phyloP scores from a whole-genome alignment of 768 basidiomycete species.

The Scleroderma bovista region DNA sequence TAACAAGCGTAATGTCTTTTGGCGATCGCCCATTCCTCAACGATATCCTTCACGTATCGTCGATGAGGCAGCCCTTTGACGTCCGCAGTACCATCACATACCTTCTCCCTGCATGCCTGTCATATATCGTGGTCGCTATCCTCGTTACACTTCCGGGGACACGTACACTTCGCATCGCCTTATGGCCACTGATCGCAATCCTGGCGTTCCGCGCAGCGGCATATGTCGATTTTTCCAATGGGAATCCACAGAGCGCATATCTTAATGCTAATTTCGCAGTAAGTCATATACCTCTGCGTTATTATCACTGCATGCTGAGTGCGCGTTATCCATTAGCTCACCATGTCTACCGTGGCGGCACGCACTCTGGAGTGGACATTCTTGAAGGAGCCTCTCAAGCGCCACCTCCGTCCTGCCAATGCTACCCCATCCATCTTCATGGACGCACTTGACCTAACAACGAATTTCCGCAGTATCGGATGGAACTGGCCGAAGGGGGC shows the following conservation, averaged over 20 bases:
- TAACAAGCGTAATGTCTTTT: too few relatives aligned
- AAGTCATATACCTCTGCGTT: neutral
- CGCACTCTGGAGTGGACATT: slow-evolving; percentile 17
- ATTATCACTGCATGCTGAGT: neutral
- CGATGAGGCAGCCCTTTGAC: slow-evolving; percentile 24
- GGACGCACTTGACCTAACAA: slow-evolving; percentile 46
- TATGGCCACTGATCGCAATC: slow-evolving; percentile 42
- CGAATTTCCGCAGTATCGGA: slow-evolving; percentile 49
- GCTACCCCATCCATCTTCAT: slow-evolving; percentile 1
- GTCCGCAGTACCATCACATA: slow-evolving; percentile 28
- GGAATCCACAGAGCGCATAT: neutral
- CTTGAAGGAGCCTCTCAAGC: slow-evolving; percentile 8
- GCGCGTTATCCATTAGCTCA: slow-evolving; percentile 5
- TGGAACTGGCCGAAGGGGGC: slow-evolving; percentile 49
- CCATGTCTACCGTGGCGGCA: slow-evolving; percentile 4
- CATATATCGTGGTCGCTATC: slow-evolving; percentile 45
- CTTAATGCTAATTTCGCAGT: slow-evolving; percentile 11
- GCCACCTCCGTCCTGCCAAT: slow-evolving; percentile 6
- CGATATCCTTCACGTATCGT: slow-evolving; percentile 6
- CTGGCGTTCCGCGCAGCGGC: slow-evolving; percentile 34
- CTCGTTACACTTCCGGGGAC: slow-evolving; percentile 46
- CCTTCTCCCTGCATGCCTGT: slow-evolving; percentile 36
- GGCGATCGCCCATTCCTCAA: too few relatives aligned
- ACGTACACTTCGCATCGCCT: slow-evolving; percentile 36
- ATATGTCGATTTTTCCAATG: slow-evolving; percentile 6